These are phyloP conservation scores for Tephrocybe sp. DNA, from an alignment of 768 basidiomycete species.

Conservation along the genomic window DNA sequence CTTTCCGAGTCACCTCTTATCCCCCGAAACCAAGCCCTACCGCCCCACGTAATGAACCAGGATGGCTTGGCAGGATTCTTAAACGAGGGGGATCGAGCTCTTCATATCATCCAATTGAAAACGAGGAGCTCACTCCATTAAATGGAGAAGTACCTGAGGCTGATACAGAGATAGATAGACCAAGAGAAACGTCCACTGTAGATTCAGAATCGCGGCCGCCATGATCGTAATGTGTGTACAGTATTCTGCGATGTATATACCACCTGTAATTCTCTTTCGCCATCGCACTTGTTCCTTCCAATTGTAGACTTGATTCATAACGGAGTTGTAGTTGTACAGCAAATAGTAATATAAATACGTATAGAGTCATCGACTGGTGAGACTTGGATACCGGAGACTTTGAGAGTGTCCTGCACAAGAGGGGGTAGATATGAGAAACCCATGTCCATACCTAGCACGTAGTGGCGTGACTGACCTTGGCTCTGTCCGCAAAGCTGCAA, in stretches of 20 bases:
- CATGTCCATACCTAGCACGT: neutral
- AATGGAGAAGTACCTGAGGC: constrained; percentile 2
- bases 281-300: too few species aligned
- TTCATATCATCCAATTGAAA: constrained; percentile 12
- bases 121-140: constrained; percentile 16
- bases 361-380: constrained; percentile 78
- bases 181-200: too few species aligned
- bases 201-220: too few species aligned
- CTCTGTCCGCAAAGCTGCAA: constrained; percentile 66
- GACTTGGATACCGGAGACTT: constrained; percentile 77
- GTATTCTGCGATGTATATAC: too few species aligned
- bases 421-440: neutral
- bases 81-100: neutral
- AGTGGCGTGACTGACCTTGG: constrained; percentile 54
- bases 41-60: neutral
- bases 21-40: constrained; percentile 10
- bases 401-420: constrained; percentile 64
- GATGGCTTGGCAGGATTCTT: constrained; percentile 15
- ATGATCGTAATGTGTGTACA: too few species aligned
- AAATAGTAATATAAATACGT: too few species aligned
- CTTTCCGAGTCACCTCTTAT: constrained; percentile 8
- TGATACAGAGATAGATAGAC: constrained; percentile 6
- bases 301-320: too few species aligned
- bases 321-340: too few species aligned
- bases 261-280: too few species aligned